Percentiles rank a stretch among this genome's conserved stretches.
Conservation (phyloP, 164 flowering plant genomes). For the Annona cherimola region DNA sequence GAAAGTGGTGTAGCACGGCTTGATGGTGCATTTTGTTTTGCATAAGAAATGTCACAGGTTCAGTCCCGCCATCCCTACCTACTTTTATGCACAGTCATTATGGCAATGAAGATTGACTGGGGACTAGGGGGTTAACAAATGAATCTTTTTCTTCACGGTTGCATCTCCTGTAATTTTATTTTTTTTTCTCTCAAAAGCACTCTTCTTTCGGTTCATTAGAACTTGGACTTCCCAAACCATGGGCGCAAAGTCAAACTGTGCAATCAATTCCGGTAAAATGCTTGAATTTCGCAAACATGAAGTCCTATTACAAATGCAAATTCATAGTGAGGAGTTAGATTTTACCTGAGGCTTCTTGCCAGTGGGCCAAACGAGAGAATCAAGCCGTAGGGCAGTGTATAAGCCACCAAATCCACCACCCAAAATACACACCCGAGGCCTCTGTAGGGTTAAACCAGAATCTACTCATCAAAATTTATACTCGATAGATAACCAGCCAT, state of each 20-base stretch:
- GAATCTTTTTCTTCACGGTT: no score
- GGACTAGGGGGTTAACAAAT: no score
- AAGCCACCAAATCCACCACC: conserved; percentile 99
- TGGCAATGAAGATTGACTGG: no score
- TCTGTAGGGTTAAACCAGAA: conserved; percentile 39
- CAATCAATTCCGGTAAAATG: not conserved
- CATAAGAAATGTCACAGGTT: no score
- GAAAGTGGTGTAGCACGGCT: not conserved
- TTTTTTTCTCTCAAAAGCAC: no score
- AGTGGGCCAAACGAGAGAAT: conserved; percentile 87
- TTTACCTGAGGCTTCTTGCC: conserved; percentile 87
- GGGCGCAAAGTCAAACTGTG: not conserved
- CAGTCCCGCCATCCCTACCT: no score
- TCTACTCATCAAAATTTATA: not conserved
- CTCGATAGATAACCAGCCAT: not conserved
- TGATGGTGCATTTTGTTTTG: no score
- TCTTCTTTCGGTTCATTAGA: no score
- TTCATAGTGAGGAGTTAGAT: not conserved
- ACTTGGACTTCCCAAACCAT: no score
- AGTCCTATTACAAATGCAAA: no score
- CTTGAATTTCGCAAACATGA: not conserved
- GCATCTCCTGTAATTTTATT: no score
- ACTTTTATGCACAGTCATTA: no score
- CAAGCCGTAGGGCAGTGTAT: conserved; percentile 89
- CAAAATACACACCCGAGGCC: conserved; percentile 82